Percentiles rank a stretch among this genome's conserved stretches.
Evolutionary conservation across 2,329 filamentous ascomycete genomes (phyloP).

Genomic region (Colletotrichum sp.): DNA sequence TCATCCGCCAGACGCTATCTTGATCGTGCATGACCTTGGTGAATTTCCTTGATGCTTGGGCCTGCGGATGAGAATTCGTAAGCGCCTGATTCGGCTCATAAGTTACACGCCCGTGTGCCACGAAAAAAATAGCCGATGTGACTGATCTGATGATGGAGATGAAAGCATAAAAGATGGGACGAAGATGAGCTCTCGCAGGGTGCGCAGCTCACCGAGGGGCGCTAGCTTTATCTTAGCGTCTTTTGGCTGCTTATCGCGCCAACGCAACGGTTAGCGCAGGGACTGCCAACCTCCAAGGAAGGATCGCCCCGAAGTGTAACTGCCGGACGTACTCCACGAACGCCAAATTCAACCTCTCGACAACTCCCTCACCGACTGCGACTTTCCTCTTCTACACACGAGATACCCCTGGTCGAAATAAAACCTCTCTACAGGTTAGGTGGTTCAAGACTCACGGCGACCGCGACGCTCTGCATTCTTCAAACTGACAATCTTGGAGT

Average conservation of each 20-base stretch:
- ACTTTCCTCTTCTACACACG: not conserved
- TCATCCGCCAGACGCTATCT: not conserved
- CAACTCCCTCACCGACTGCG: not conserved
- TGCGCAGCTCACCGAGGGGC: conserved; percentile 7
- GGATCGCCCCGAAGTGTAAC: not conserved
- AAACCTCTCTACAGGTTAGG: fast-evolving
- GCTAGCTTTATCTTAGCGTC: conserved; percentile 14
- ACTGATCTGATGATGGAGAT: not conserved
- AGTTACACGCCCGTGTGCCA: not conserved
- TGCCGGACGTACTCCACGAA: not conserved
- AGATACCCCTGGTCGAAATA: not conserved
- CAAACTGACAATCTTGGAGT: not conserved
- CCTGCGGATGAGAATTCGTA: not conserved
- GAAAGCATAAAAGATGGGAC: not conserved
- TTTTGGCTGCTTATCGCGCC: not conserved
- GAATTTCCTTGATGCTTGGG: not conserved
- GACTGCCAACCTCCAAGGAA: not conserved
- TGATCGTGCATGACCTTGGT: conserved; percentile 23
- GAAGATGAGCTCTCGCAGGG: not conserved
- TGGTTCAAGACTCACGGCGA: not conserved
- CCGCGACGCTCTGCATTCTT: not conserved
- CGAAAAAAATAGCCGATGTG: conserved; percentile 5
- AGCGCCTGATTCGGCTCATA: not conserved
- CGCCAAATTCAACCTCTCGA: not conserved
- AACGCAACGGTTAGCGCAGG: not conserved